Evolutionary conservation across 805 yeast species (phyloP).

Genomic region (Saturnispora bothae): DNA sequence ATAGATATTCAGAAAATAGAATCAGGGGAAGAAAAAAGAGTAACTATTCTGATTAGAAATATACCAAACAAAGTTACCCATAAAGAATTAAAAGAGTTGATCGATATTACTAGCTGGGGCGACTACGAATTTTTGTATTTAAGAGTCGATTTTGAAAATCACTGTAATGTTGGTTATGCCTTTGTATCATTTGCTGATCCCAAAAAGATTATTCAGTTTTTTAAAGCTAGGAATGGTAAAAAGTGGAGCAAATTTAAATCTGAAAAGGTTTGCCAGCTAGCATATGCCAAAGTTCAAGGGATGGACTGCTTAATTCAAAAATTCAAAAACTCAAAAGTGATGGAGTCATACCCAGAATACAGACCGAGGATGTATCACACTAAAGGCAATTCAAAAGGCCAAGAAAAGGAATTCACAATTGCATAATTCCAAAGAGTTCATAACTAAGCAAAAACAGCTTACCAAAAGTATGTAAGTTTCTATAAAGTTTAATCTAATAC

Average conservation of each 20-base stretch:
- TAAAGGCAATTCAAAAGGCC: conserved; percentile 33
- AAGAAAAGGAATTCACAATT: conserved; percentile 32
- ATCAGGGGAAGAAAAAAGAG: conserved; percentile 33
- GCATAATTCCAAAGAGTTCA: too few species aligned
- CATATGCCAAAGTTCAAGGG: conserved; percentile 45
- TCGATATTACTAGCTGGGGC: conserved; percentile 34
- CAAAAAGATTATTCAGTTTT: conserved; percentile 34
- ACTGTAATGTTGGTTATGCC: conserved; percentile 48
- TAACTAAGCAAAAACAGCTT: too few species aligned
- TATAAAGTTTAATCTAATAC: not conserved
- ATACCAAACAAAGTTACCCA: conserved; percentile 44
- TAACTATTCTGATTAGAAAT: conserved; percentile 43
- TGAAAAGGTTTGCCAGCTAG: conserved; percentile 39
- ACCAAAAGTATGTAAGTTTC: not conserved
- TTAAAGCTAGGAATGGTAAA: conserved; percentile 35
- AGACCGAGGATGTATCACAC: conserved; percentile 39
- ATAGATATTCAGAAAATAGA: conserved; percentile 33
- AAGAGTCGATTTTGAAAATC: conserved; percentile 41
- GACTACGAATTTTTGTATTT: conserved; percentile 33
- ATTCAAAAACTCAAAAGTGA: conserved; percentile 39
- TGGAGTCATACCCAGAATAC: conserved; percentile 35
- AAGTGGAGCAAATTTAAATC: conserved; percentile 39
- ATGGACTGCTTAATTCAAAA: conserved; percentile 33
- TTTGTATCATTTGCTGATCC: conserved; percentile 39
- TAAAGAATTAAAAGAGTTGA: conserved; percentile 33